Evolutionary conservation across 148 eudicot species (phyloP), one percentile per base, ranked within the genome.

Genomic region (Pharnaceum exiguum): DNA sequence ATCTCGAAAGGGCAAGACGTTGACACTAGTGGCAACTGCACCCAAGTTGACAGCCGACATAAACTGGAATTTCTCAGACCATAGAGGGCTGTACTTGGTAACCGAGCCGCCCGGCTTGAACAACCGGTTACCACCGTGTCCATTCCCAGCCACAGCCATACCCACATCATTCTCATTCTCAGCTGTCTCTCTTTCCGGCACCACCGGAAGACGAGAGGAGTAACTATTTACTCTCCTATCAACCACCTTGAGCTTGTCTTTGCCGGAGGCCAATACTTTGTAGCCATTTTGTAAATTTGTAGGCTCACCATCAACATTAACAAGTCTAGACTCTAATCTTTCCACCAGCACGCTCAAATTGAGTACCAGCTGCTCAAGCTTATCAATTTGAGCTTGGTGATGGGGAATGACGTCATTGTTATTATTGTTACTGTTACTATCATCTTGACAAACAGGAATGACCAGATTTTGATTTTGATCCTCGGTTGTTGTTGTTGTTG

Each of bases 1-100:
- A 79, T 94, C 96, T 37, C 71, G 60, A 49, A 79, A 76, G 3
- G 99, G 96, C 66, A 94, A 72, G 9, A 89, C 73, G 63, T 66
- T 80, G 26, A 94, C 60, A 37, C 82, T 77, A 18, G 82, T 86
- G 5, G 91, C 91, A 46, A 51, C 56, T 2, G 89, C 76, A 38
- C 75, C 79, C 49, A 94, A 63, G 54, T 68, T 84, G 57, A 94
- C 91, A 2, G 96, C 99, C 0, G 96, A 83, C 54, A 84, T 75
- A 60, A 82, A 78, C 56, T 84, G 91, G 40, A 94, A 94, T 52
- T 79, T 78, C 73, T 94, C 96, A 5, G 91, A 79, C 99, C 99
- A 94, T 68, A 84, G 77, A 0, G 86, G 72, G 55, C 80, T 84
- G 62, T 75, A 86, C 56, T 77, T 93, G 0, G 88, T 83, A 15